phyloP scores from a whole-genome alignment of 2,329 filamentous ascomycete species.

The Fusarium sp. region DNA sequence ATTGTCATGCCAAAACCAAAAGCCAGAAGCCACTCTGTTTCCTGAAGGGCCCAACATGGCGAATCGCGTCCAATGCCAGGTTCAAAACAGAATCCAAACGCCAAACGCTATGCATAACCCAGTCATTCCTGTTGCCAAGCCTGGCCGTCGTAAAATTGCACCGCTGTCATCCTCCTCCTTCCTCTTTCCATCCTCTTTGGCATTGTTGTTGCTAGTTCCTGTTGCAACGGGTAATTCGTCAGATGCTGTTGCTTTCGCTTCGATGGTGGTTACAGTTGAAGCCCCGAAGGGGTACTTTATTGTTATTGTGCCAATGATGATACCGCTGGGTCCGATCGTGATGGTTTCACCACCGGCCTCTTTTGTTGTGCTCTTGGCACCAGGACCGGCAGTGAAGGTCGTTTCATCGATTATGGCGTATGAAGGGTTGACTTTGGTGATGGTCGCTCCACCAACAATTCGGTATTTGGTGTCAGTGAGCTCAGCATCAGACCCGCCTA shows the following conservation, averaged over 20 bases:
- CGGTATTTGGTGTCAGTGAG: constrained; percentile 53
- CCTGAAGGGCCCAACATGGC: not conserved
- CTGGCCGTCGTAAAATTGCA: constrained; percentile 9
- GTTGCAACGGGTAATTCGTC: constrained; percentile 42
- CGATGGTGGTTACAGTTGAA: constrained; percentile 54
- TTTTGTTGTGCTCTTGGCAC: constrained; percentile 54
- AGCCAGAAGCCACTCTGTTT: not conserved
- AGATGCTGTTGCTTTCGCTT: constrained; percentile 41
- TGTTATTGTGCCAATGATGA: constrained; percentile 58
- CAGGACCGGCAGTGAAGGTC: constrained; percentile 62
- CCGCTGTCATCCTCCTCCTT: constrained; percentile 36
- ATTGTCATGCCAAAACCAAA: not conserved
- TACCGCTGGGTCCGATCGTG: constrained; percentile 60
- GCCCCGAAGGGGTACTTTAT: constrained; percentile 57
- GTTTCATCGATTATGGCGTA: constrained; percentile 59
- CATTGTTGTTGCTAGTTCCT: constrained; percentile 24
- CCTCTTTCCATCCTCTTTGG: constrained; percentile 35
- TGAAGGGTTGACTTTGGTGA: constrained; percentile 59
- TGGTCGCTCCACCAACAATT: constrained; percentile 62
- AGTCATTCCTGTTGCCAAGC: constrained; percentile 31
- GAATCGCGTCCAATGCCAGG: not conserved
- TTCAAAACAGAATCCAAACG: constrained; percentile 49
- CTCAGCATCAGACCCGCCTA: constrained; percentile 54
- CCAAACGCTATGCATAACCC: constrained; percentile 52
- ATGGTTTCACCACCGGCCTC: constrained; percentile 61